phyloP scores from a whole-genome alignment of 2,329 filamentous ascomycete species.

The Stagonosporopsis rhizophila region DNA sequence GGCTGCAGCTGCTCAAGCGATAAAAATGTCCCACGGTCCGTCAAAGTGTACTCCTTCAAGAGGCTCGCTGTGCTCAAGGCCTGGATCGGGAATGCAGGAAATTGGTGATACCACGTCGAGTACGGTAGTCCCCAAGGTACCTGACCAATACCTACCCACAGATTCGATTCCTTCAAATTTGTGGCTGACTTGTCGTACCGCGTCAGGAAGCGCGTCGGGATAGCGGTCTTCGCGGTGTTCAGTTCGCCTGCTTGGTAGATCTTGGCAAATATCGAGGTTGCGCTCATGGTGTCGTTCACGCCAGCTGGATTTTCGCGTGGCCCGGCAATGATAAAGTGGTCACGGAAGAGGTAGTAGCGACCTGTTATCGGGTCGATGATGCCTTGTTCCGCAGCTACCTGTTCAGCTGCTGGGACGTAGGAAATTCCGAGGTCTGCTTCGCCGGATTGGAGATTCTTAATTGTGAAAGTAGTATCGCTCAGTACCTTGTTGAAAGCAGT shows the following conservation, averaged over 20 bases:
- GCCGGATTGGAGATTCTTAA: slow-evolving; percentile 52
- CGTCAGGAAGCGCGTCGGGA: slow-evolving; percentile 53
- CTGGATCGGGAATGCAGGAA: slow-evolving; percentile 55
- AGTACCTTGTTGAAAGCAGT: slow-evolving; percentile 29
- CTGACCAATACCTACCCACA: slow-evolving; percentile 58
- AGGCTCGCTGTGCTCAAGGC: slow-evolving; percentile 53
- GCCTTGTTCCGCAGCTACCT: slow-evolving; percentile 53
- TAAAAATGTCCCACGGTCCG: slow-evolving; percentile 56
- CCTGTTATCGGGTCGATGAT: slow-evolving; percentile 35
- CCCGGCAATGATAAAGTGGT: slow-evolving; percentile 57
- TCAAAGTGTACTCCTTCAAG: slow-evolving; percentile 57
- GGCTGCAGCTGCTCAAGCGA: slow-evolving; percentile 40
- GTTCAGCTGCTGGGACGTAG: slow-evolving; percentile 53
- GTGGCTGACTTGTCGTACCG: slow-evolving; percentile 60
- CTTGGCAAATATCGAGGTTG: slow-evolving; percentile 45
- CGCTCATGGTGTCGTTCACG: slow-evolving; percentile 39
- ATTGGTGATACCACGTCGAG: slow-evolving; percentile 59
- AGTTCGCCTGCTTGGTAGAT: slow-evolving; percentile 47
- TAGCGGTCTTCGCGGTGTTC: slow-evolving; percentile 34
- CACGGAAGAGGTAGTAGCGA: slow-evolving; percentile 56
- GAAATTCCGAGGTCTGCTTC: slow-evolving; percentile 57
- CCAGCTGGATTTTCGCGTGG: slow-evolving; percentile 47
- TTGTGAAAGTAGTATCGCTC: slow-evolving; percentile 56
- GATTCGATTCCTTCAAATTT: slow-evolving; percentile 57
- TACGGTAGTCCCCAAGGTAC: slow-evolving; percentile 56